Percentiles rank a stretch among this genome's conserved stretches.
Evolutionary conservation across 2,329 filamentous ascomycete species (phyloP).

Genomic region (Exserohilum turcica): DNA sequence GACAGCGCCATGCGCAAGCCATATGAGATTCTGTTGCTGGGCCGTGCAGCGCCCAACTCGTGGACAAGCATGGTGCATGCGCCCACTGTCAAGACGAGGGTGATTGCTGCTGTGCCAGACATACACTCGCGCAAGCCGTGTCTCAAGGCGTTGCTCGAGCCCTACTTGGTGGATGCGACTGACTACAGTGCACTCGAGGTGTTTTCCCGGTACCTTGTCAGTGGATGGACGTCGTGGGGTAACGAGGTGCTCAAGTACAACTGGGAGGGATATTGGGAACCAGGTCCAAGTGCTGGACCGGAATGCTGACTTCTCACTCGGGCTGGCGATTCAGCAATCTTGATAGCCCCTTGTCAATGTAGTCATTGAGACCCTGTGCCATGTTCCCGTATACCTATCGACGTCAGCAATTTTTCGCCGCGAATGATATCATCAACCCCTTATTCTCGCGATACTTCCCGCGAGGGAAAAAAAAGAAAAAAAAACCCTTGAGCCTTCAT

Average conservation of each 20-base stretch:
- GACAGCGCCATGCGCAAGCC: conserved; percentile 72
- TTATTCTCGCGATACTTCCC: no score
- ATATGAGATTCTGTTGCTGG: conserved; percentile 75
- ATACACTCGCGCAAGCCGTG: conserved; percentile 80
- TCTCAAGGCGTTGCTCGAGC: conserved; percentile 64
- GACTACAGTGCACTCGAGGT: conserved; percentile 70
- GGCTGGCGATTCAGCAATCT: no score
- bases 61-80: conserved; percentile 27
- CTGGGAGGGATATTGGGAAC: conserved; percentile 57
- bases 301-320: no score
- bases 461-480: no score
- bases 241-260: conserved; percentile 75
- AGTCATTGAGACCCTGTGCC: no score
- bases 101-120: conserved; percentile 74
- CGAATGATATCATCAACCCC: no score
- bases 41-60: conserved; percentile 42
- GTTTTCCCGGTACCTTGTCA: conserved; percentile 74
- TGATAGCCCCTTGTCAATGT: no score
- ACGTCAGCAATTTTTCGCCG: no score
- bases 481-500: no score
- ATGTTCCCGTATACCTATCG: no score
- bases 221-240: conserved; percentile 80
- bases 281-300: neutral
- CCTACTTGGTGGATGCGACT: conserved; percentile 53
- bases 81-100: conserved; percentile 54